Percentiles rank a stretch among this genome's conserved stretches.
phyloP scores from a whole-genome alignment of 2,329 filamentous ascomycete species.

The Ilyonectria sp. region DNA sequence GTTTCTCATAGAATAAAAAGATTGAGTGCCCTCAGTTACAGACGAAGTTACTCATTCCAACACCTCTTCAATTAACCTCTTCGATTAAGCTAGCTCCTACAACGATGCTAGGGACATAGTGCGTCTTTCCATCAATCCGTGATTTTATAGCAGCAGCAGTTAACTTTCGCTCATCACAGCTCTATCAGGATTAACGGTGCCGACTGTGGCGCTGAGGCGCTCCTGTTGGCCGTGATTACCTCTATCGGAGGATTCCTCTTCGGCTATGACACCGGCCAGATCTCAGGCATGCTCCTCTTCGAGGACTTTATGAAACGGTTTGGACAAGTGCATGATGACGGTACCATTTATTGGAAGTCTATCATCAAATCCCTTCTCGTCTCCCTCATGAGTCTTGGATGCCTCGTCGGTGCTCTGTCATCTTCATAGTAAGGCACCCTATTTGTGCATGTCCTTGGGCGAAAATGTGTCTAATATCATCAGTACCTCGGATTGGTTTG shows the following conservation, averaged over 20 bases:
- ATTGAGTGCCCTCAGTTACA: not conserved
- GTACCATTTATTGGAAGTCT: slow-evolving; percentile 56
- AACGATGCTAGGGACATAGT: slow-evolving; percentile 33
- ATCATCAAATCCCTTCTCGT: slow-evolving; percentile 66
- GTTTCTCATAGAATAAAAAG: slow-evolving; percentile 14
- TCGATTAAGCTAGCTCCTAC: slow-evolving; percentile 1
- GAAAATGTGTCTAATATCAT: not conserved
- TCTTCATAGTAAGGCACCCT: slow-evolving; percentile 58
- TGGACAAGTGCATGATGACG: slow-evolving; percentile 58
- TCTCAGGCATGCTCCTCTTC: slow-evolving; percentile 65
- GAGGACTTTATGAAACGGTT: slow-evolving; percentile 68
- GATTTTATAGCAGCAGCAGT: not conserved
- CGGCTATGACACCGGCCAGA: slow-evolving; percentile 74
- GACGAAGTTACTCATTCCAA: not conserved
- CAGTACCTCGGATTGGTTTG: slow-evolving; percentile 67
- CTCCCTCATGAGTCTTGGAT: slow-evolving; percentile 68
- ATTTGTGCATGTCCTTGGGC: not conserved
- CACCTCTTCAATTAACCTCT: not conserved
- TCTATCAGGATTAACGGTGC: slow-evolving; percentile 58
- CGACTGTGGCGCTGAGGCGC: slow-evolving; percentile 56
- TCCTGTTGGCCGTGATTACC: slow-evolving; percentile 64
- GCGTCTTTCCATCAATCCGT: not conserved
- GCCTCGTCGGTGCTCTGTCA: slow-evolving; percentile 66
- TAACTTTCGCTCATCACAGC: slow-evolving; percentile 34
- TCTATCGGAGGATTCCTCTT: slow-evolving; percentile 73